Base-by-base conservation (phyloP, 139 green algal genomes). In the Pseudopediastrum boryanum region DNA sequence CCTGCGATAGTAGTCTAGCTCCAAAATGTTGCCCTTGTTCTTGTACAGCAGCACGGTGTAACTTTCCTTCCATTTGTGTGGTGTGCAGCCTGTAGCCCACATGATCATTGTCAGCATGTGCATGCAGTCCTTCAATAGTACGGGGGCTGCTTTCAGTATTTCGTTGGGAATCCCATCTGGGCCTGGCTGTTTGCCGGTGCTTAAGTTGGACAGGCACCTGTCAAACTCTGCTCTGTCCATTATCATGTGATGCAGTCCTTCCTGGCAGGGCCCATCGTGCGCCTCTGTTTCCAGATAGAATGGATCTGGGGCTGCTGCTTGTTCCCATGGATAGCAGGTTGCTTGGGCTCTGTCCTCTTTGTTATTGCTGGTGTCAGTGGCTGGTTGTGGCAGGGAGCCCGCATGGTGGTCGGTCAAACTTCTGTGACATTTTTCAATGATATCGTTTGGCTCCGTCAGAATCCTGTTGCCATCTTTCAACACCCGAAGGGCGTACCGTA, bases 11-110 rank as follows among this genome's bases (percentile, higher is more conserved):
- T 86, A 63, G 23, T 86, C 13, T 3, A 77, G n/a, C 7, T 79
- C 31, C 10, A 65, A 5, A 6, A 66, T n/a, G 38, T 62, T 64
- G 33, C 79, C 36, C 61, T 82, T 83, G 12, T 44, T 16, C 50
- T 90, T 87, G 21, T 71, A 74, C 1, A 90, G 61, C 39, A 88
- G 56, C 0, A 85, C 36, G 16, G 85, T 87, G 31, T 78, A 8
- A 36, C 71, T 84, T 2, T 46, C 6, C 23, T 86, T 87, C 77
- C 80, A 88, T 2, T 2, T 21, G 0, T 38, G 16, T 19, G 85
- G 85, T 5, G 83, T 86, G 0, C 44, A n/a, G 3, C 74, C 80
- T 1, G 77, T 83, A 10, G 80, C 61, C 74, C 77, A 88, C 73
- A 87, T 82, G 13, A 79, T 35, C 2, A 79, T 31, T 41, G 81